These are phyloP conservation scores for Xylaria digitata DNA, from an alignment of 2,329 filamentous ascomycete genomes.

Conservation along the genomic window DNA sequence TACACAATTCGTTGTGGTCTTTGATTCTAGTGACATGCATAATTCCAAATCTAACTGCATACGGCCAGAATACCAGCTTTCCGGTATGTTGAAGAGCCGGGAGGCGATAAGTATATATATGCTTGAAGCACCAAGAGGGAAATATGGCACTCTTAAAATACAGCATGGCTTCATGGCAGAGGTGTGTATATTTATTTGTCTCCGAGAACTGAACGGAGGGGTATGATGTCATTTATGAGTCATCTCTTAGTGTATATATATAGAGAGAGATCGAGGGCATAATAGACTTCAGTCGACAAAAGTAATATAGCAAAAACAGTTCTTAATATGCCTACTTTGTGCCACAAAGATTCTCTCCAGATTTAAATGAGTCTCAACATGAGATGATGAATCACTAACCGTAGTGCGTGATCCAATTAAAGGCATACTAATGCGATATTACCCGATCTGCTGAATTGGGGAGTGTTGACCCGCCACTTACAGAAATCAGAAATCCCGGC, in stretches of 20 bases:
- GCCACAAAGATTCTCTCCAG: background rate
- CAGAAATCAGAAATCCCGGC: conserved; percentile 22
- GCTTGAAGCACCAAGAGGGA: background rate
- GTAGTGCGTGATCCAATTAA: too few relatives aligned
- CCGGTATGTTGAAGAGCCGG: conserved; percentile 10
- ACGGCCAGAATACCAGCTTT: conserved; percentile 24
- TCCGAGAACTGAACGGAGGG: background rate
- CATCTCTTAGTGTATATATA: background rate
- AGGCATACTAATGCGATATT: background rate
- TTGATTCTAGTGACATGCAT: conserved; percentile 40
- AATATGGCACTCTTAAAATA: background rate
- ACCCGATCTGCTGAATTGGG: conserved; percentile 8
- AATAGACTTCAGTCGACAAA: background rate
- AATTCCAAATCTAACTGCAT: conserved; percentile 27
- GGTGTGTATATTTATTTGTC: background rate
- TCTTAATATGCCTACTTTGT: background rate
- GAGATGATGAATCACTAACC: background rate
- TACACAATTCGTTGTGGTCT: conserved; percentile 40
- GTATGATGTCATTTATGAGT: background rate
- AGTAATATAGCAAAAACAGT: background rate
- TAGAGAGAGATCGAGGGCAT: background rate
- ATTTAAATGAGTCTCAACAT: background rate
- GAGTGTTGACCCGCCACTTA: conserved; percentile 11
- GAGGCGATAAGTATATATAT: conserved; percentile 5
- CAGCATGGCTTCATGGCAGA: background rate